phyloP scores from a whole-genome alignment of 352 stramenopile genomes.

The Blastocystis sp. region DNA sequence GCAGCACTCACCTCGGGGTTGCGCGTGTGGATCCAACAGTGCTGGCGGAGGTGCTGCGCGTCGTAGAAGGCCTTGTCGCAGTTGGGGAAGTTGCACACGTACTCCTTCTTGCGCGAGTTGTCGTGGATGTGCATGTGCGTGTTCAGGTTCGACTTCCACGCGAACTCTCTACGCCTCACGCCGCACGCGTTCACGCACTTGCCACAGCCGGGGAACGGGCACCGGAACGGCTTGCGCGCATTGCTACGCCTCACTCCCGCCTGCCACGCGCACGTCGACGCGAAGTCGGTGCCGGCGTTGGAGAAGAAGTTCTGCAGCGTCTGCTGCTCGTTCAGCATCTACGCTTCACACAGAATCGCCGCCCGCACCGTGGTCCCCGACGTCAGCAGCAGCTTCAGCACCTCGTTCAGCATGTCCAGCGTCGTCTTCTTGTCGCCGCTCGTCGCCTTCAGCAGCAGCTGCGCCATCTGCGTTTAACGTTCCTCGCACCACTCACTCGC shows the following conservation, averaged over 20 bases:
- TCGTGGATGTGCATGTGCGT: slow-evolving; percentile 61
- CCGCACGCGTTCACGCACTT: background rate
- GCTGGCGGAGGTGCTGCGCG: slow-evolving; percentile 60
- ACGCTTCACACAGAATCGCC: background rate
- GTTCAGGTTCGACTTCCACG: slow-evolving; percentile 65
- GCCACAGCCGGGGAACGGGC: background rate
- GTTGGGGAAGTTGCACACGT: slow-evolving; percentile 23
- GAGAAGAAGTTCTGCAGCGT: slow-evolving; percentile 1
- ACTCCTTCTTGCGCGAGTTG: slow-evolving; percentile 45
- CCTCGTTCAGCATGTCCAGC: slow-evolving; percentile 16
- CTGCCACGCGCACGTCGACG: background rate
- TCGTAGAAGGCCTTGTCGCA: slow-evolving; percentile 67
- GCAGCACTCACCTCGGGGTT: background rate
- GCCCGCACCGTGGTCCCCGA: background rate
- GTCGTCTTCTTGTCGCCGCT: slow-evolving; percentile 22
- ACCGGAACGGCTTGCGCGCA: background rate
- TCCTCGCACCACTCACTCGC: background rate
- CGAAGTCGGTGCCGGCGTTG: background rate
- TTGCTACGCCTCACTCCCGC: background rate
- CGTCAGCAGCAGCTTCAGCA: slow-evolving; percentile 24
- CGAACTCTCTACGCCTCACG: background rate
- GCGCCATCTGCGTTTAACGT: background rate
- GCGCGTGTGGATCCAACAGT: slow-evolving; percentile 52
- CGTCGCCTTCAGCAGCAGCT: slow-evolving; percentile 25
- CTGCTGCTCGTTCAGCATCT: slow-evolving; percentile 35